phyloP scores from a whole-genome alignment of 345 rosid species.

The Eucalyptus polyanthemos region DNA sequence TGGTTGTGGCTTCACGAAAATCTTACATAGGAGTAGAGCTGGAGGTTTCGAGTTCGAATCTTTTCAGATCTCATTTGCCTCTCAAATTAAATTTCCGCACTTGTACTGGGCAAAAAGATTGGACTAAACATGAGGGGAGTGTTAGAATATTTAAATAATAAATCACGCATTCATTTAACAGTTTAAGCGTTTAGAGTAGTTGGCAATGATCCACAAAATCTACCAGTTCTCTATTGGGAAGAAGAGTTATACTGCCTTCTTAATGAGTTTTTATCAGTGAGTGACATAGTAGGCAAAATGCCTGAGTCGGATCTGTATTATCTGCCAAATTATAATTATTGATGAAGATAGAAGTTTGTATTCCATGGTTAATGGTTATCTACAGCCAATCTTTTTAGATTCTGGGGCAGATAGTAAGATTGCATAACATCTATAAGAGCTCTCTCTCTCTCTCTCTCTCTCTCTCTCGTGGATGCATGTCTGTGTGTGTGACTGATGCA shows the following conservation, averaged over 20 bases:
- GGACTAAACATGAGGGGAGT: too few relatives aligned
- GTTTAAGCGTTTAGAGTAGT: too few relatives aligned
- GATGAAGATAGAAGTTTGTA: not conserved
- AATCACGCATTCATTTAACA: too few relatives aligned
- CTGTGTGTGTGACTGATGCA: not conserved
- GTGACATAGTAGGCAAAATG: not conserved
- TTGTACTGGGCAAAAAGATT: too few relatives aligned
- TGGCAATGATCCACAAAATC: too few relatives aligned
- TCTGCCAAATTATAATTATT: not conserved
- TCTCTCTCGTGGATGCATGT: not conserved
- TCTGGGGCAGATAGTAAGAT: not conserved
- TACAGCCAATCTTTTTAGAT: not conserved
- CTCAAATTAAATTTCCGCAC: too few relatives aligned
- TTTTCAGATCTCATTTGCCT: too few relatives aligned
- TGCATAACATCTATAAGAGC: not conserved
- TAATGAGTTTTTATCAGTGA: not conserved
- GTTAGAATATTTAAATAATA: too few relatives aligned
- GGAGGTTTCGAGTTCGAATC: too few relatives aligned
- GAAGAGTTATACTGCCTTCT: not conserved
- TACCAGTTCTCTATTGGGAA: not conserved
- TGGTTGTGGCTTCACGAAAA: too few relatives aligned
- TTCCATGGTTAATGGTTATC: not conserved
- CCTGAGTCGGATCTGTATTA: not conserved
- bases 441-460: not conserved
- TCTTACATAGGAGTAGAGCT: too few relatives aligned